Percentiles rank a stretch among this genome's conserved stretches.
These are phyloP conservation scores for Rachicladosporium sp. DNA, from an alignment of 2,329 filamentous ascomycete genomes.

Conservation along the genomic window DNA sequence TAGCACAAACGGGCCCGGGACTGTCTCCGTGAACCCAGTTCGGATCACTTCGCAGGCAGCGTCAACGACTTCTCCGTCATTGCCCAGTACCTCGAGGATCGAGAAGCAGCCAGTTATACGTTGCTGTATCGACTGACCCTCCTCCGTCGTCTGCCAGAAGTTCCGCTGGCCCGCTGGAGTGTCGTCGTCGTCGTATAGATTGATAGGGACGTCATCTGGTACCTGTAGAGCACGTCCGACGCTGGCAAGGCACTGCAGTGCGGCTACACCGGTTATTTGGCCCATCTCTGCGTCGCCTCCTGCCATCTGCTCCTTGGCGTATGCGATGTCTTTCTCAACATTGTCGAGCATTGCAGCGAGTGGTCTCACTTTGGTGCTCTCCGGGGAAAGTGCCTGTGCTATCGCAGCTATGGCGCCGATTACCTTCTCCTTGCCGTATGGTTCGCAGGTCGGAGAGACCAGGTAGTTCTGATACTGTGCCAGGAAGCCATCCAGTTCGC, in stretches of 20 bases:
- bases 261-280: constrained; percentile 35
- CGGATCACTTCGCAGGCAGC: constrained; percentile 59
- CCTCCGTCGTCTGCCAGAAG: constrained; percentile 37
- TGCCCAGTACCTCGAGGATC: constrained; percentile 42
- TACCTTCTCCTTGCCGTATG: constrained; percentile 59
- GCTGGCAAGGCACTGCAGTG: constrained; percentile 55
- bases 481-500: constrained; percentile 56
- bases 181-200: constrained; percentile 47
- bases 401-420: constrained; percentile 63
- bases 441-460: constrained; percentile 49
- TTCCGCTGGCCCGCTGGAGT: constrained; percentile 16
- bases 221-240: constrained; percentile 63
- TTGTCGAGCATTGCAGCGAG: constrained; percentile 39
- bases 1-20: constrained; percentile 67
- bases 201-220: constrained; percentile 52
- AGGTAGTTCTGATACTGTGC: constrained; percentile 57
- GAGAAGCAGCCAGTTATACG: constrained; percentile 41
- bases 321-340: constrained; percentile 40
- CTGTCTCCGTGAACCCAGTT: constrained; percentile 61
- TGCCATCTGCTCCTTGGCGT: constrained; percentile 19
- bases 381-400: constrained; percentile 55
- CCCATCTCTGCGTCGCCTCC: constrained; percentile 28
- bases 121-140: constrained; percentile 38
- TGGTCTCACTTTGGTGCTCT: constrained; percentile 41
- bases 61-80: constrained; percentile 57